Evolutionary conservation across 441 rosid species (phyloP).

Genomic region (Theobroma grandiflorum): DNA sequence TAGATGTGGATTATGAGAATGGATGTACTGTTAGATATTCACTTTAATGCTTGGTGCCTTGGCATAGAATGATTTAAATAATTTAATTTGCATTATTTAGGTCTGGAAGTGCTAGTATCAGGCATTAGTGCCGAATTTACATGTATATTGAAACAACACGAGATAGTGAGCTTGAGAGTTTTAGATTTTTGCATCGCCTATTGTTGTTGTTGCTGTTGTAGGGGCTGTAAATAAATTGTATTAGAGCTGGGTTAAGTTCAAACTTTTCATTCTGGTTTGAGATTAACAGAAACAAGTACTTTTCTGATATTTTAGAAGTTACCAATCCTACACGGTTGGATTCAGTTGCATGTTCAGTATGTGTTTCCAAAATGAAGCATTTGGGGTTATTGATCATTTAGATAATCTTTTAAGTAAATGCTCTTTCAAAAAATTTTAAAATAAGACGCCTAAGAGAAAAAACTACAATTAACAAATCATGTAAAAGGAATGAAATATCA

Average conservation of each 20-base stretch:
- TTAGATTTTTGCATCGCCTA: neutral
- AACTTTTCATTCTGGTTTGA: neutral
- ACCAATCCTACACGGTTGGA: neutral
- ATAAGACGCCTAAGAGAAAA: neutral
- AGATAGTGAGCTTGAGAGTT: neutral
- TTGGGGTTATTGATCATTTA: neutral
- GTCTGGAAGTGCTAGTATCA: neutral
- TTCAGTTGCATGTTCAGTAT: neutral
- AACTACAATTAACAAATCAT: neutral
- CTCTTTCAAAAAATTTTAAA: neutral
- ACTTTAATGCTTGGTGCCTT: constrained; percentile 1
- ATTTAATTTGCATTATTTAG: neutral
- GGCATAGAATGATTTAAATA: neutral
- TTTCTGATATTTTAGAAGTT: neutral
- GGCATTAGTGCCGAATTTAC: neutral
- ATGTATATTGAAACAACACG: neutral
- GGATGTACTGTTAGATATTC: neutral
- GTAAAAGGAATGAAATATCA: neutral
- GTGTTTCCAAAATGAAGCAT: neutral
- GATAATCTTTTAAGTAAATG: neutral
- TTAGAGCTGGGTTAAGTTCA: neutral
- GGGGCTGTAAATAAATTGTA: neutral
- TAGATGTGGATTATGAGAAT: neutral
- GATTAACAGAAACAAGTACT: neutral
- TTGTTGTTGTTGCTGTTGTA: neutral